A percentile compares a stretch with the other conserved stretches of the same genome.
These are phyloP conservation scores for Quercus phellos DNA, from an alignment of 331 rosid genomes.

Conservation along the genomic window DNA sequence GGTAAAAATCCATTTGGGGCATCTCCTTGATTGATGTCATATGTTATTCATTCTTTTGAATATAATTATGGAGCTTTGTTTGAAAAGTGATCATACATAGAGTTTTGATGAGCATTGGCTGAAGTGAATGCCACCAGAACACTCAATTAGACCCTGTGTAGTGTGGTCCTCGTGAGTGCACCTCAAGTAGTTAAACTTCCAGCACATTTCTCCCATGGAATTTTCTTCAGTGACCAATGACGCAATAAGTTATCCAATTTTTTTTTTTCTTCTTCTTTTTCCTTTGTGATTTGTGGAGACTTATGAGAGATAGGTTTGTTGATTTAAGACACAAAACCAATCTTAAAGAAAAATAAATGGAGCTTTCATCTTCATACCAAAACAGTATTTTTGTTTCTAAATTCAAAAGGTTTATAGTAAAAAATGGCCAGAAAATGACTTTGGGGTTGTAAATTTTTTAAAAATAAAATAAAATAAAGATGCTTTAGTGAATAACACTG, in stretches of 20 bases:
- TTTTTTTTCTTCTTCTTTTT: background rate
- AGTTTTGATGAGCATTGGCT: background rate
- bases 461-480: too few species aligned
- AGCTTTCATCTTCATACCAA: background rate
- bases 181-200: slow-evolving; percentile 43
- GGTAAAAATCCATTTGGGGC: too few species aligned
- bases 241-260: background rate
- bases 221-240: slow-evolving; percentile 15
- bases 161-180: slow-evolving; percentile 35
- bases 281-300: background rate
- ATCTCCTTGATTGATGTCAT: too few species aligned
- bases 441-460: too few species aligned
- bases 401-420: background rate
- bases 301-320: background rate
- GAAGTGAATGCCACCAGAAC: slow-evolving; percentile 22
- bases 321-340: background rate
- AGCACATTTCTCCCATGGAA: slow-evolving; percentile 35
- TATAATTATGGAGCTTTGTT: background rate
- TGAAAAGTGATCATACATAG: background rate
- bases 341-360: background rate
- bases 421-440: background rate
- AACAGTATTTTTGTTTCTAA: background rate
- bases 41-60: too few species aligned
- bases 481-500: too few species aligned
- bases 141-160: slow-evolving; percentile 34